A percentile compares a stretch with the other conserved stretches of the same genome.
Evolutionary conservation across 2,329 filamentous ascomycete species (phyloP).

Genomic region (Cylindrodendrum hubeiense): DNA sequence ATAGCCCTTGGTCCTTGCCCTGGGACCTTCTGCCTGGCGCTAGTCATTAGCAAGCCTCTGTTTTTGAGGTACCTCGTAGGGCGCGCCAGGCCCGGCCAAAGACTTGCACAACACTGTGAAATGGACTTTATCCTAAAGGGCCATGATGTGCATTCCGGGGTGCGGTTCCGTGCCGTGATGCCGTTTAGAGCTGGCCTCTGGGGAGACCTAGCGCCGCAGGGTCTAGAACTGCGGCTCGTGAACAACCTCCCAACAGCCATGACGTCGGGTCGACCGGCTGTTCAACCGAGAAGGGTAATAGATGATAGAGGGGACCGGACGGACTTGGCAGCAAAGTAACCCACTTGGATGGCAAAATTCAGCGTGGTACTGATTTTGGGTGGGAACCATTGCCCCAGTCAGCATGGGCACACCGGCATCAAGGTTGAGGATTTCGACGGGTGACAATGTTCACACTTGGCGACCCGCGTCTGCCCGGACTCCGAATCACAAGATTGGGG

Average conservation of each 20-base stretch:
- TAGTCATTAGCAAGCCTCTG: slow-evolving; percentile 1
- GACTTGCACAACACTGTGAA: background rate
- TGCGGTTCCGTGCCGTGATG: slow-evolving; percentile 3
- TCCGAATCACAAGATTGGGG: background rate
- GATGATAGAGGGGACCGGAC: background rate
- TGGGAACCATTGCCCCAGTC: slow-evolving; percentile 23
- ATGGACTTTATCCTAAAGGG: background rate
- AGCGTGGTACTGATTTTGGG: background rate
- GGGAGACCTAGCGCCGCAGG: background rate
- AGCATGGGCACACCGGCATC: slow-evolving; percentile 10
- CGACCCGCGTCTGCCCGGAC: slow-evolving; percentile 7
- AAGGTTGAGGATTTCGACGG: background rate
- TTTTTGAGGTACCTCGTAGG: background rate
- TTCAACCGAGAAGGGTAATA: slow-evolving; percentile 4
- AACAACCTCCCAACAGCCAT: slow-evolving; percentile 3
- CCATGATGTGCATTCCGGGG: background rate
- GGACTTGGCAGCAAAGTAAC: background rate
- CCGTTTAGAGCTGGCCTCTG: background rate
- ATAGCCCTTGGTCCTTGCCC: slow-evolving; percentile 4
- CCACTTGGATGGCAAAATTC: slow-evolving; percentile 3
- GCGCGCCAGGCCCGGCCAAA: background rate
- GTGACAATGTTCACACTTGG: background rate
- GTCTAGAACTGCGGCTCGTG: background rate
- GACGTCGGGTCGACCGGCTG: slow-evolving; percentile 19
- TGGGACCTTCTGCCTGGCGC: slow-evolving; percentile 11